Percentiles rank a stretch among this genome's conserved stretches.
phyloP scores from a whole-genome alignment of 2,329 filamentous ascomycete species.

The Delphinella strobiligena region DNA sequence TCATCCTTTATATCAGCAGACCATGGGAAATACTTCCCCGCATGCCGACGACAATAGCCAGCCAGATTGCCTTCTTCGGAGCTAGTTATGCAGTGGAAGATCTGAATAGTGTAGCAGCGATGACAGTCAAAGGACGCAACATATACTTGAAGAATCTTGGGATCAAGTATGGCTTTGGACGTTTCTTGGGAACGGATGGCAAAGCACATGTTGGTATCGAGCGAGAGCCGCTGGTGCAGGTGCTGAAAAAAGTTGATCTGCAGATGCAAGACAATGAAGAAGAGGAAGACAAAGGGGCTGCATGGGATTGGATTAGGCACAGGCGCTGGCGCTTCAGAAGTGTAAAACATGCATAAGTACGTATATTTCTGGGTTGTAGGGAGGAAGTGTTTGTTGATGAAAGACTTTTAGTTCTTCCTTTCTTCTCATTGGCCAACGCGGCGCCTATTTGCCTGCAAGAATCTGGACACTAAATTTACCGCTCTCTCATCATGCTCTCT shows the following conservation, averaged over 20 bases:
- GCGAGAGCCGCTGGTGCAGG: slow-evolving; percentile 25
- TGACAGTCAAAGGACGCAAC: slow-evolving; percentile 13
- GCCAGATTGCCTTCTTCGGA: slow-evolving; percentile 35
- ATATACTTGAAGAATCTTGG: slow-evolving; percentile 13
- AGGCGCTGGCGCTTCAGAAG: too few relatives aligned
- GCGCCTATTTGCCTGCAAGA: too few relatives aligned
- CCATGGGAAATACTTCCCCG: slow-evolving; percentile 35
- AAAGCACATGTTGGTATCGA: slow-evolving; percentile 41
- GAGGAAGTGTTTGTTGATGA: too few relatives aligned
- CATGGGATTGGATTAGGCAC: too few relatives aligned
- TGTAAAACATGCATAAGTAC: too few relatives aligned
- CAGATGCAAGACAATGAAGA: too few relatives aligned
- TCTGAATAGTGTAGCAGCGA: slow-evolving; percentile 14
- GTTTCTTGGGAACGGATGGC: slow-evolving; percentile 37
- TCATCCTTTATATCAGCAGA: slow-evolving; percentile 30
- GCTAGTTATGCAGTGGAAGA: slow-evolving; percentile 34
- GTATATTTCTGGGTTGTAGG: too few relatives aligned
- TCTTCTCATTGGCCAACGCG: too few relatives aligned
- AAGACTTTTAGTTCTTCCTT: too few relatives aligned
- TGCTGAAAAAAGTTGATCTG: slow-evolving; percentile 2
- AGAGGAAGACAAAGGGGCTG: too few relatives aligned
- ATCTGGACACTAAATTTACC: too few relatives aligned
- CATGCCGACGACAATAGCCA: slow-evolving; percentile 40
- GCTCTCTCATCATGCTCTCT: too few relatives aligned
- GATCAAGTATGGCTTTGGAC: slow-evolving; percentile 35